A percentile compares a stretch with the other conserved stretches of the same genome.
phyloP scores from a whole-genome alignment of 2,329 filamentous ascomycete species.

The Cryphonectria radicalis region DNA sequence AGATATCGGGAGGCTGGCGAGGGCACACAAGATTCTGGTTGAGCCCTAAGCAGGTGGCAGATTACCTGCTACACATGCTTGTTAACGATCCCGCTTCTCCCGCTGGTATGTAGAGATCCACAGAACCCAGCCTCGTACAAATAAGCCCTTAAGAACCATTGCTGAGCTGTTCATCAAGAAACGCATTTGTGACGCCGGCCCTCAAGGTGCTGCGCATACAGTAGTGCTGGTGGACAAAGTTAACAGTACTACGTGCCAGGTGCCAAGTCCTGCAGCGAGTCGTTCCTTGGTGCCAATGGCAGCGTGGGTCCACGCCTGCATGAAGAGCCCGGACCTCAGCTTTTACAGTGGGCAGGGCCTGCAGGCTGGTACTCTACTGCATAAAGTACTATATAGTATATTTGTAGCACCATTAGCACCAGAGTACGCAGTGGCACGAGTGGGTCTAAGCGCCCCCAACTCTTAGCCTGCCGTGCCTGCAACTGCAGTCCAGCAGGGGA shows the following conservation, averaged over 20 bases:
- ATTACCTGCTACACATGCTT: background rate
- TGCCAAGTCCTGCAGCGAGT: background rate
- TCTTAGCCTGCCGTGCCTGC: background rate
- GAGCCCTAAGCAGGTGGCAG: background rate
- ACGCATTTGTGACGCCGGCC: background rate
- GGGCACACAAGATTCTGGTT: background rate
- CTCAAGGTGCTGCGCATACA: background rate
- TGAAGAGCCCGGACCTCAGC: slow-evolving; percentile 1
- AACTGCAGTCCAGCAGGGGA: background rate
- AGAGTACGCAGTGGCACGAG: background rate
- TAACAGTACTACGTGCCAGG: background rate
- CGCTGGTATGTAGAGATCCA: background rate
- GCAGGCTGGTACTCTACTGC: background rate
- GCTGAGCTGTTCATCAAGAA: background rate
- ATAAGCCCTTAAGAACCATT: background rate
- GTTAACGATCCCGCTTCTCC: background rate
- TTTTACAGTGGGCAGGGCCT: background rate
- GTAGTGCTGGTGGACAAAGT: background rate
- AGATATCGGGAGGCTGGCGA: background rate
- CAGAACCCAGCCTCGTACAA: background rate
- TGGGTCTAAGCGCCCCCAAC: background rate
- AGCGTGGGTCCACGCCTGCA: background rate
- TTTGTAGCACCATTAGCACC: background rate
- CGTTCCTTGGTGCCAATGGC: background rate
- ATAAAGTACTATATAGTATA: background rate